These are phyloP conservation scores for Fusarium tricinctum DNA, from an alignment of 2,329 filamentous ascomycete genomes.

Conservation along the genomic window DNA sequence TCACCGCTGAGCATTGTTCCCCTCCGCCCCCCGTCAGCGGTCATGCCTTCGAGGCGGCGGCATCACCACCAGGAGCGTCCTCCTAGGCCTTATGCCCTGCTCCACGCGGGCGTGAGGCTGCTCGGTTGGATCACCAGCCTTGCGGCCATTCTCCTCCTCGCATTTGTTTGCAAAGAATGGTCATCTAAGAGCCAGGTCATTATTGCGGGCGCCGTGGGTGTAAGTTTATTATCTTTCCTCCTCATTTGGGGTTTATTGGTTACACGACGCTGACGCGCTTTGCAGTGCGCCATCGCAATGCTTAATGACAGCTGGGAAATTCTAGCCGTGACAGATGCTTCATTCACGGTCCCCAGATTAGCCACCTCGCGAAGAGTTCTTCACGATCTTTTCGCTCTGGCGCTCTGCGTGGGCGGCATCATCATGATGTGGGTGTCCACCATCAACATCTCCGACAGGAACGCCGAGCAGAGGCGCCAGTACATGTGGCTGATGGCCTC, in stretches of 20 bases:
- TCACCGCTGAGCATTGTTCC: conserved; percentile 7
- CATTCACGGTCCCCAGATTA: conserved; percentile 47
- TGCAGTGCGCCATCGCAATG: conserved; percentile 52
- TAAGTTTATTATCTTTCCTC: conserved; percentile 38
- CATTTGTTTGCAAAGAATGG: conserved; percentile 54
- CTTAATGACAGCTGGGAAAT: conserved; percentile 58
- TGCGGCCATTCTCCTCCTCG: conserved; percentile 52
- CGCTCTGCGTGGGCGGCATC: conserved; percentile 53
- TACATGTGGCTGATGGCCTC: conserved; percentile 41
- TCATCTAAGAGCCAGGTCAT: conserved; percentile 48
- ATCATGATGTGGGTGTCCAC: conserved; percentile 54
- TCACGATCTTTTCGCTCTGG: conserved; percentile 54
- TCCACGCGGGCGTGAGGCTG: conserved; percentile 47
- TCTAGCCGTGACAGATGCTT: conserved; percentile 49
- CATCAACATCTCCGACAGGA: conserved; percentile 38
- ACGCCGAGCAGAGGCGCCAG: conserved; percentile 29
- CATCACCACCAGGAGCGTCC: conserved; percentile 27
- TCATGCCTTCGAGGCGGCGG: conserved; percentile 38
- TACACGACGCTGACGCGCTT: conserved; percentile 21
- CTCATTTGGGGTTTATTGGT: neutral
- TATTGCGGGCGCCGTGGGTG: conserved; percentile 52
- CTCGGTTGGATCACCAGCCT: conserved; percentile 53
- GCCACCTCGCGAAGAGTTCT: conserved; percentile 50
- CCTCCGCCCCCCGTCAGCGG: neutral
- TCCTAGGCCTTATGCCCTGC: conserved; percentile 36